Base-by-base conservation (phyloP, 257 asterid species). In the Jaltomata sinuosa region DNA sequence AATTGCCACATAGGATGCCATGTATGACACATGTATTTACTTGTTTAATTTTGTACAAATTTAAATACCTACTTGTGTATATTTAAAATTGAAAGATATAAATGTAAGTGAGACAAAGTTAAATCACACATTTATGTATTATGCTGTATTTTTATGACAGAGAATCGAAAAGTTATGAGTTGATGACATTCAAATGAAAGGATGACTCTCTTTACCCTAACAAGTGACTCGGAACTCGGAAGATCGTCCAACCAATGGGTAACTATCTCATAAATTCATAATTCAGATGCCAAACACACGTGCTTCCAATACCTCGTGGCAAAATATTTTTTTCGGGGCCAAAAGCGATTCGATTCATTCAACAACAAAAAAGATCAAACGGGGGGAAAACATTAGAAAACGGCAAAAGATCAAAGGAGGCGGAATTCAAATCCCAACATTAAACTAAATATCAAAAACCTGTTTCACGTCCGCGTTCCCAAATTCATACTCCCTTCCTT, bases 401-500 rank as follows among this genome's bases (percentile, higher is more conserved):
- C 36, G 16, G 45, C 36, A 72, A 57, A 29, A 10, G 15, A 82
- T 42, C 10, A 67, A 52, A 85, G 42, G 65, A 86, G 80, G 85
- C 92, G 96, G 95, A 92, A 79, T 85, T 88, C 92, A 91, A 90
- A 87, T 65, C 89, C 61, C 45, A 38, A 50, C 57, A 87, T 85
- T 84, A 87, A 91, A 21, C 86, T 86, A 55, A 85, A 80, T 82
- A 81, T 25, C 25, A 86, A 57, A 53, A 79, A 83, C 72, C 25
- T 18, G 36, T 87, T 89, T 91, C 95, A 93, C 89, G 91, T 93
- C 96, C 96, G 96, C 88, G 2, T 52, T 45, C 62, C 25, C 82
- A 50, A 77, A 42, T 84, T 65, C 87, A 45, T 88, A 65, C 80
- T 22, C 77, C 21, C 80, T 59, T n/a, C n/a, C n/a, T n/a, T 27